phyloP scores from a whole-genome alignment of 2,329 filamentous ascomycete species.

The Corinectria fuckeliana region DNA sequence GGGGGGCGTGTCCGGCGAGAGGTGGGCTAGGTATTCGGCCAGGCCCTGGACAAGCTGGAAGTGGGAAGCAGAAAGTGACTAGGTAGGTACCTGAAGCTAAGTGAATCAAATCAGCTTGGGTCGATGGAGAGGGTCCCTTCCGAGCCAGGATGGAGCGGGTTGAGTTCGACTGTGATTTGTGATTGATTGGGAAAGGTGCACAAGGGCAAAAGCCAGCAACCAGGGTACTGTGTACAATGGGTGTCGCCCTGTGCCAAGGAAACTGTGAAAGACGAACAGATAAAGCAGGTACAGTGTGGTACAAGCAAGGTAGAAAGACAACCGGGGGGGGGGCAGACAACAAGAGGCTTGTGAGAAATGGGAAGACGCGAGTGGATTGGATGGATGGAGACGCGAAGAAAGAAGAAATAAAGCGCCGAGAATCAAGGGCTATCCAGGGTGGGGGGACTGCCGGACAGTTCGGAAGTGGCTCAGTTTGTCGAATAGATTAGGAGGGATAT shows the following conservation, averaged over 20 bases:
- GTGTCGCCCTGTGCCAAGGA: neutral
- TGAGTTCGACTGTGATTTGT: constrained; percentile 13
- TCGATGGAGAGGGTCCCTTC: constrained; percentile 25
- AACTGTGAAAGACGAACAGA: neutral
- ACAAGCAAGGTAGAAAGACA: constrained; percentile 8
- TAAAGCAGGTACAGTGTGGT: constrained; percentile 2
- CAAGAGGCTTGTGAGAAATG: neutral
- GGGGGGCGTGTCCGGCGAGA: constrained; percentile 10
- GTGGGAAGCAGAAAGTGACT: neutral
- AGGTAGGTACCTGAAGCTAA: neutral
- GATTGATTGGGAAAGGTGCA: constrained; percentile 20
- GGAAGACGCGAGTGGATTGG: neutral
- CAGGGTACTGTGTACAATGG: constrained; percentile 2
- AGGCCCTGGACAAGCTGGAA: constrained; percentile 24
- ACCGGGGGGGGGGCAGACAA: neutral
- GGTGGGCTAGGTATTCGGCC: constrained; percentile 1
- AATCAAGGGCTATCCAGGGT: neutral
- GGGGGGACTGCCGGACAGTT: constrained; percentile 8
- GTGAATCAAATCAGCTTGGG: constrained; percentile 25
- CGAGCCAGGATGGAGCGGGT: constrained; percentile 7
- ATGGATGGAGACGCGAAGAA: neutral
- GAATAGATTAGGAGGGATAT: constrained; percentile 16
- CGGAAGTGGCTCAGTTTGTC: constrained; percentile 19
- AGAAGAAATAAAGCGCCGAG: neutral
- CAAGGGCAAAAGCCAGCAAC: constrained; percentile 9